Evolutionary conservation across 1,139 yeast species (phyloP), one percentile per base, ranked within the genome.

Genomic region (Tardiomyces blankii): DNA sequence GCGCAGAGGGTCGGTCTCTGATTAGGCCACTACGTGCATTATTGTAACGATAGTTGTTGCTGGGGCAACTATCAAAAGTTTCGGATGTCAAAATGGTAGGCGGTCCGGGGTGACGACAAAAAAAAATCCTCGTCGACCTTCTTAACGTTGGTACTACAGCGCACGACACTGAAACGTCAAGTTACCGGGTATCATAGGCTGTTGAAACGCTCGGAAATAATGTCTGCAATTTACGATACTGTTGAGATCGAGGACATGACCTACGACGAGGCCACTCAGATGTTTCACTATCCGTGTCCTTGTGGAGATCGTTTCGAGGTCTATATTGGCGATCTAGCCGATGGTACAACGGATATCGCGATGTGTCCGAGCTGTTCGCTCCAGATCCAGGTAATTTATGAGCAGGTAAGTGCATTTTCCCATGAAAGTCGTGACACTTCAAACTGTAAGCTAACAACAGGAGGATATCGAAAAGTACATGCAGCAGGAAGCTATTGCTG

Each of bases 211-310:
- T 21, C 7, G 25, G 25, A 21, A 21, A 21, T 7, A 11, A 30
- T 30, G 35, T 30, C 35, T 3, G 35, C 35, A 5, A 9, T 30
- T 33, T 91, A 91, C 66, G 98, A 91, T 63, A 95, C 91, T 63
- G 81, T 91, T 49, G 98, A 91, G 70, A 91, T 93, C 46, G 98
- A 91, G 65, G 99, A 91, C 63, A 88, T 91, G 78, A 82, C 89
- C 5, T 91, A 78, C 63, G 96, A 91, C 63, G 79, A 91, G 3
- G 71, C 71, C 27, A 79, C 85, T 12, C 88, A 82, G 63, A 67
- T 87, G 40, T 87, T 89, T 65, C 84, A 87, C 49, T 91, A 89
- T 58, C 99, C 99, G 4, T 91, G 98, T 70, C 99, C 99, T 0
- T 91, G 98, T 65, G 98, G 98, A 27, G 99, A 93, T 65, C 73